Evolutionary conservation across 1,284 basidiomycete species (phyloP).

Genomic region (Rhodotorula mucilaginosa): DNA sequence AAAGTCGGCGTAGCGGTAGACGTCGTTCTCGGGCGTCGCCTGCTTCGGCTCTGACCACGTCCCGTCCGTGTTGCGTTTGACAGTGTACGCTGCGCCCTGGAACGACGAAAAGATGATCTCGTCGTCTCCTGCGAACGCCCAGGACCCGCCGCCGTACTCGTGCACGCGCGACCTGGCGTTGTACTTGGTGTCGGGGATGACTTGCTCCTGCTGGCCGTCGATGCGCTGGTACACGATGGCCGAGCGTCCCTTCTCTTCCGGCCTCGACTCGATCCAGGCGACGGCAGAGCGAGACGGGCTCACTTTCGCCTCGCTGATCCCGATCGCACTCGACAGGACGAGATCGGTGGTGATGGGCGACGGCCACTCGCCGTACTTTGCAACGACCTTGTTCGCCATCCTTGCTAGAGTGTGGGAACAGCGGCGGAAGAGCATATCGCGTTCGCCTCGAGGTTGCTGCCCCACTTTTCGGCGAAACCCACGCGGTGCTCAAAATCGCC

Average conservation of each 20-base stretch:
- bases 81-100: conserved; percentile 57
- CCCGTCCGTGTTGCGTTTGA: conserved; percentile 47
- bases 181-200: conserved; percentile 56
- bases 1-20: conserved; percentile 60
- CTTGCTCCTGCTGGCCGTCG: conserved; percentile 49
- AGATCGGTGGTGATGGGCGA: conserved; percentile 60
- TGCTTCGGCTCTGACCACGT: conserved; percentile 52
- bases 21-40: conserved; percentile 61
- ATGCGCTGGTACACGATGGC: conserved; percentile 58
- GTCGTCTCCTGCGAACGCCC: conserved; percentile 57
- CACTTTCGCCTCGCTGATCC: conserved; percentile 50
- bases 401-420: no score
- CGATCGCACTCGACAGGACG: conserved; percentile 51
- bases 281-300: conserved; percentile 5
- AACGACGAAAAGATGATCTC: conserved; percentile 61
- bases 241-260: conserved; percentile 61
- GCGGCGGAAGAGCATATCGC: no score
- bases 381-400: background rate
- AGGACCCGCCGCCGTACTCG: conserved; percentile 58
- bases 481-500: no score
- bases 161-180: conserved; percentile 55
- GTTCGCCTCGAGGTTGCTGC: no score
- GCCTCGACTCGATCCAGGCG: conserved; percentile 60
- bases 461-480: no score
- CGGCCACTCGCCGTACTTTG: conserved; percentile 59